Percentiles rank a stretch among this genome's conserved stretches.
Conservation (phyloP, 768 basidiomycete genomes). For the Hydnomerulius pinastri region DNA sequence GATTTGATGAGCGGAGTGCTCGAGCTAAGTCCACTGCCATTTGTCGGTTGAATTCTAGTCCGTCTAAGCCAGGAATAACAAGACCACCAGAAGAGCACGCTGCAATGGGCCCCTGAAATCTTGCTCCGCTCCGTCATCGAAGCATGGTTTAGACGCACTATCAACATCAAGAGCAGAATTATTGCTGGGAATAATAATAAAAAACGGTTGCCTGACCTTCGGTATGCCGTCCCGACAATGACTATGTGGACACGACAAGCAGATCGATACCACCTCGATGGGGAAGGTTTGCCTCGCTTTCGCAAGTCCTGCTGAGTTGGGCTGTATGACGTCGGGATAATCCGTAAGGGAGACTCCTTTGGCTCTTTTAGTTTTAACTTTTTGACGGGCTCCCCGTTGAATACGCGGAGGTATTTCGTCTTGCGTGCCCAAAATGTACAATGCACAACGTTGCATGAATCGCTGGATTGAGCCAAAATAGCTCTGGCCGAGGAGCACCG, state of each 20-base stretch:
- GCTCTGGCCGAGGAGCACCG: constrained; percentile 33
- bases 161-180: constrained; percentile 6
- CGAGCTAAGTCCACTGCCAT: constrained; percentile 1
- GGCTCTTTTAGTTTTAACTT: constrained; percentile 38
- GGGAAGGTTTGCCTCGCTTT: constrained; percentile 24
- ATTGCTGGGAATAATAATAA: constrained; percentile 5
- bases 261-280: constrained; percentile 11
- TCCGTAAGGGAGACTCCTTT: constrained; percentile 31
- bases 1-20: constrained; percentile 8
- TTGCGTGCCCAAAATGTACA: constrained; percentile 24
- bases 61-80: constrained; percentile 1
- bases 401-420: constrained; percentile 17
- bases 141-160: background rate
- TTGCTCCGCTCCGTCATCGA: constrained; percentile 15
- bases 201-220: constrained; percentile 15
- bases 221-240: constrained; percentile 24
- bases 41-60: too few relatives aligned
- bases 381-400: constrained; percentile 28
- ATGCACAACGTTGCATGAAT: constrained; percentile 15
- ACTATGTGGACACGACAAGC: constrained; percentile 15
- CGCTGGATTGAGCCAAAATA: constrained; percentile 25
- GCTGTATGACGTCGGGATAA: constrained; percentile 18
- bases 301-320: constrained; percentile 18
- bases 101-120: background rate
- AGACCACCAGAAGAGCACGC: background rate